Evolutionary conservation across 768 basidiomycete genomes (phyloP), one percentile per base, ranked within the genome.

Genomic region (Cyathus striatus): DNA sequence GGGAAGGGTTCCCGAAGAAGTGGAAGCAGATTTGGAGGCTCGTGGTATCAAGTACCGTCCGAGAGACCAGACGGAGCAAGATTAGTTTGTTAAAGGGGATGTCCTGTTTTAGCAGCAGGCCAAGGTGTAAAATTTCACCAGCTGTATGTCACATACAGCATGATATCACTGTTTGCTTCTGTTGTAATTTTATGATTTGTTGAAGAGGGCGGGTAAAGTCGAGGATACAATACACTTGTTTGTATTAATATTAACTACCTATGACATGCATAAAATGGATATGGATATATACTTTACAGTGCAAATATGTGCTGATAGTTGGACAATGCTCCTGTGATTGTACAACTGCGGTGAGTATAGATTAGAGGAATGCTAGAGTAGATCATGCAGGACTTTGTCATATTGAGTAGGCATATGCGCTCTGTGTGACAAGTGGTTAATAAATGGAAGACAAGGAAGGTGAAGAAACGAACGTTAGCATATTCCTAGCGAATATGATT

Each of bases 21-120:
- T 92, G 4, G 87, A 91, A 54, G 78, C 78, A 17, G 89, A 90
- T 52, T 73, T 94, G 21, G 82, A 88, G 43, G 74, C 66, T 38
- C 75, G 84, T 36, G 82, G 83, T 14, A 84, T 93, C 64, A 84
- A 81, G 53, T 93, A 93, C 57, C 77, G 90, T n/a, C 84, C 88
- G 2, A 67, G 89, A 50, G 90, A 92, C 60, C 83, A 86, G 58
- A 81, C 78, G 9, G 86, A 87, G 51, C 76, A 79, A 56, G 85
- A 87, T 57, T 87, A 62, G n/a, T 30, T 30, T 30, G 27, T 30
- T 30, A 2, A 16, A 30, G 27, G 27, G 2, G 27, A 30, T n/a
- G n/a, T n/a, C n/a, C n/a, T n/a, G 27, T 30, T 10, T 10, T 30
- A 16, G 16, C 10, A 10, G 27, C 10, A 30, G 16, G 27, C 27